A percentile compares a stretch with the other conserved stretches of the same genome.
Evolutionary conservation across 306 rosid species (phyloP).

Genomic region (Prunus mongolica): DNA sequence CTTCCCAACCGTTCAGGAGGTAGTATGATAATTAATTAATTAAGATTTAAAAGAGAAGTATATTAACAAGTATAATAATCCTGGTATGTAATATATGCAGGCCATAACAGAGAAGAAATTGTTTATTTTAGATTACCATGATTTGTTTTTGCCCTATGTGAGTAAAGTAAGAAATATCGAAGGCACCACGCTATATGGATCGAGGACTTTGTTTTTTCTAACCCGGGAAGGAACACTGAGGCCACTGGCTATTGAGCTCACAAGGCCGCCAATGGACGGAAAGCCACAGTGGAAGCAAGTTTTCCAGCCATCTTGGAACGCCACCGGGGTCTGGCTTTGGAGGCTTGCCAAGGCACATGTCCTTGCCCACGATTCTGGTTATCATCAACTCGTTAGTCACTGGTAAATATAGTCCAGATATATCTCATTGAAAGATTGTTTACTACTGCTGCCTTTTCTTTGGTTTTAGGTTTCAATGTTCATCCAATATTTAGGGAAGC

Average conservation of each 20-base stretch:
- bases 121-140: slow-evolving; percentile 78
- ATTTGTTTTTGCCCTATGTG: slow-evolving; percentile 61
- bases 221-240: slow-evolving; percentile 41
- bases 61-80: not conserved
- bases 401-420: slow-evolving; percentile 38
- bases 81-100: slow-evolving; percentile 22
- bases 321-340: slow-evolving; percentile 85
- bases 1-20: slow-evolving; percentile 45
- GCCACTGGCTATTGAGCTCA: slow-evolving; percentile 70
- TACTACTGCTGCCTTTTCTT: no score
- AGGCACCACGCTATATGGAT: slow-evolving; percentile 76
- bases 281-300: slow-evolving; percentile 73
- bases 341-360: slow-evolving; percentile 82
- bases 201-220: slow-evolving; percentile 68
- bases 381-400: slow-evolving; percentile 82
- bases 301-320: slow-evolving; percentile 47
- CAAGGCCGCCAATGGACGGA: slow-evolving; percentile 61
- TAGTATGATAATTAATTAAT: slow-evolving; percentile 6
- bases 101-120: slow-evolving; percentile 60
- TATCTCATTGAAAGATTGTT: no score
- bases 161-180: slow-evolving; percentile 46
- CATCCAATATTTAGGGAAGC: not conserved
- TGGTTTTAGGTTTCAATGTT: not conserved
- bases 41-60: not conserved
- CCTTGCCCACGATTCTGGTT: slow-evolving; percentile 77